Conservation (phyloP, 805 yeast species). For the Lachancea dasiensis region DNA sequence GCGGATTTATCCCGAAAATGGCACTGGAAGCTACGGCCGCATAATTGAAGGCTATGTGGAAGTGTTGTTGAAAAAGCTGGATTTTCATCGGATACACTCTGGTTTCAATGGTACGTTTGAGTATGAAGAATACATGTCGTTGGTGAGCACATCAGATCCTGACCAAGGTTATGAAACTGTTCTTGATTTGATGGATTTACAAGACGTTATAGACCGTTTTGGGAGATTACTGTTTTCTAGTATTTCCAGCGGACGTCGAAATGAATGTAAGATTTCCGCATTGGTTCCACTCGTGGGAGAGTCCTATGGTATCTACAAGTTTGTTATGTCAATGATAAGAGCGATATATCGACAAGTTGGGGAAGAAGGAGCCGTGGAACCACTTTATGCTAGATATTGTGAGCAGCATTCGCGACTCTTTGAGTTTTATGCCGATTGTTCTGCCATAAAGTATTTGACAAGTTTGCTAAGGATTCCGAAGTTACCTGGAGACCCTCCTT, state of each 20-base stretch:
- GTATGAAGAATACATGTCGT: conserved; percentile 88
- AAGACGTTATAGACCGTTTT: conserved; percentile 75
- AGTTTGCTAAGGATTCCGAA: conserved; percentile 52
- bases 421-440: conserved; percentile 87
- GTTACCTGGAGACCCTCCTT: conserved; percentile 35
- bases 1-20: conserved; percentile 42
- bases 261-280: conserved; percentile 78
- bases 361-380: conserved; percentile 64
- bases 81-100: conserved; percentile 76
- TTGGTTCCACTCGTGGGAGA: conserved; percentile 88
- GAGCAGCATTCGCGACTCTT: conserved; percentile 61
- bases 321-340: conserved; percentile 81
- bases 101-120: conserved; percentile 95
- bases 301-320: conserved; percentile 87
- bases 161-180: conserved; percentile 92
- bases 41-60: conserved; percentile 72
- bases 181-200: conserved; percentile 76
- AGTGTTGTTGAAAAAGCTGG: conserved; percentile 64
- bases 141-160: conserved; percentile 84
- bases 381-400: conserved; percentile 63
- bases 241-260: conserved; percentile 37
- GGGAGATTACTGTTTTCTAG: conserved; percentile 72
- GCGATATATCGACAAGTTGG: conserved; percentile 72
- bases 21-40: conserved; percentile 52
- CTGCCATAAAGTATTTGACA: conserved; percentile 73